Evolutionary conservation across 495 filamentous ascomycete genomes (phyloP).

Genomic region (Penicillium diatomitis): DNA sequence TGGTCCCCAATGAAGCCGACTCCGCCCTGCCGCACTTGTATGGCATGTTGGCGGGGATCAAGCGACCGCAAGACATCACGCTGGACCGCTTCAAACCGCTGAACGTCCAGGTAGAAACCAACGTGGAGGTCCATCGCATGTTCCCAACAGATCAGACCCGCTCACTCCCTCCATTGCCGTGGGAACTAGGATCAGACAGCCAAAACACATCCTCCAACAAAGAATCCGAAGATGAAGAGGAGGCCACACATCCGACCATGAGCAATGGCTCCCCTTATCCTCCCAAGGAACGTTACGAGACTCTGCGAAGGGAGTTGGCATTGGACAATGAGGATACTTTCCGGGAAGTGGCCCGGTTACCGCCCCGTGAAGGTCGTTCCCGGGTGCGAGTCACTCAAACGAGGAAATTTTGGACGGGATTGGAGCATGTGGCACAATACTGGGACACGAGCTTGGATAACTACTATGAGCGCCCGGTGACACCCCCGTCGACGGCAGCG

Average conservation of each 20-base stretch:
- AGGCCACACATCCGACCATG: slow-evolving; percentile 24
- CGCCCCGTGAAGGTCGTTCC: slow-evolving; percentile 29
- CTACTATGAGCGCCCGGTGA: slow-evolving; percentile 36
- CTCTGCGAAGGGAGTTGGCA: slow-evolving; percentile 39
- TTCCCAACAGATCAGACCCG: slow-evolving; percentile 30
- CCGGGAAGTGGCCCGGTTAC: slow-evolving; percentile 37
- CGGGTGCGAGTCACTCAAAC: slow-evolving; percentile 44
- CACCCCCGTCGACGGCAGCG: slow-evolving; percentile 14
- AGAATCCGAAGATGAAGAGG: slow-evolving; percentile 10
- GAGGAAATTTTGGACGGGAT: slow-evolving; percentile 50
- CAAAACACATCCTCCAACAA: slow-evolving; percentile 9
- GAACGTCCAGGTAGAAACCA: slow-evolving; percentile 39
- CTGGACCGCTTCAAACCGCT: slow-evolving; percentile 41
- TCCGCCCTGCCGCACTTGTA: slow-evolving; percentile 28
- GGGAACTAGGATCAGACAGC: slow-evolving; percentile 24
- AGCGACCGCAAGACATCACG: slow-evolving; percentile 44
- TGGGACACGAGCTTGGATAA: slow-evolving; percentile 55
- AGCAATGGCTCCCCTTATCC: slow-evolving; percentile 43
- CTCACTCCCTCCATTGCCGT: slow-evolving; percentile 38
- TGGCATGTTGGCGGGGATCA: slow-evolving; percentile 36
- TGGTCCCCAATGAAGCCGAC: slow-evolving; percentile 15
- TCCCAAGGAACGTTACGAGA: slow-evolving; percentile 38
- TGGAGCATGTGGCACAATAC: slow-evolving; percentile 51
- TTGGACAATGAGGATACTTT: slow-evolving; percentile 51
- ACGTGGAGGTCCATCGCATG: slow-evolving; percentile 36